These are phyloP conservation scores for Wickerhamomyces hampshirensis DNA, from an alignment of 805 yeast species.

Conservation along the genomic window DNA sequence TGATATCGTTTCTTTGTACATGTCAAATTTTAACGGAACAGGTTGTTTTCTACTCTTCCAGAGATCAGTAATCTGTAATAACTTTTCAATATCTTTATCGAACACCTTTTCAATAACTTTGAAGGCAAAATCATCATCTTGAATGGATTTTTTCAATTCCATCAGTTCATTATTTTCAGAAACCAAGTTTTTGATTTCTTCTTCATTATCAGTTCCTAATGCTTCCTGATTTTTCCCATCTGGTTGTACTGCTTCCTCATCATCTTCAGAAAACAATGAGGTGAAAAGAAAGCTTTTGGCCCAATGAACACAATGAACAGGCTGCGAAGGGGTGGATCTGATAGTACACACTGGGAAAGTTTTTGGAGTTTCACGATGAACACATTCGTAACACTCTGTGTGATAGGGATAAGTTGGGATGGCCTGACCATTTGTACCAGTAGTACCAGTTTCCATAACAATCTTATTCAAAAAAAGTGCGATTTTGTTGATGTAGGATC, in stretches of 20 bases:
- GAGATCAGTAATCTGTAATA: slow-evolving; percentile 63
- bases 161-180: slow-evolving; percentile 64
- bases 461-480: slow-evolving; percentile 71
- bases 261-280: slow-evolving; percentile 65
- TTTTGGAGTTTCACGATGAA: slow-evolving; percentile 80
- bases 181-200: slow-evolving; percentile 58
- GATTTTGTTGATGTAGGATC: slow-evolving; percentile 83
- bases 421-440: slow-evolving; percentile 91
- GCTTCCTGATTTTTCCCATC: slow-evolving; percentile 33
- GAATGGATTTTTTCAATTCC: slow-evolving; percentile 39
- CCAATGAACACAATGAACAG: slow-evolving; percentile 97
- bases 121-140: slow-evolving; percentile 28
- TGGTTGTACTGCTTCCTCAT: slow-evolving; percentile 24
- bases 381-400: slow-evolving; percentile 93
- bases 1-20: slow-evolving; percentile 13
- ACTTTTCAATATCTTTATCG: slow-evolving; percentile 70
- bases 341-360: slow-evolving; percentile 95
- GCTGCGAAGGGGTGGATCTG: slow-evolving; percentile 93
- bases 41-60: slow-evolving; percentile 78
- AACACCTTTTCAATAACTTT: slow-evolving; percentile 59
- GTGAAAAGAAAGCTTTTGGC: slow-evolving; percentile 86
- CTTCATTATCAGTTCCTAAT: slow-evolving; percentile 59
- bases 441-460: slow-evolving; percentile 89
- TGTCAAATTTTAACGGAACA: slow-evolving; percentile 43
- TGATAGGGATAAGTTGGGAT: slow-evolving; percentile 81